Evolutionary conservation across 345 rosid genomes (phyloP), one percentile per base, ranked within the genome.

Genomic region (Litchi chinensis): DNA sequence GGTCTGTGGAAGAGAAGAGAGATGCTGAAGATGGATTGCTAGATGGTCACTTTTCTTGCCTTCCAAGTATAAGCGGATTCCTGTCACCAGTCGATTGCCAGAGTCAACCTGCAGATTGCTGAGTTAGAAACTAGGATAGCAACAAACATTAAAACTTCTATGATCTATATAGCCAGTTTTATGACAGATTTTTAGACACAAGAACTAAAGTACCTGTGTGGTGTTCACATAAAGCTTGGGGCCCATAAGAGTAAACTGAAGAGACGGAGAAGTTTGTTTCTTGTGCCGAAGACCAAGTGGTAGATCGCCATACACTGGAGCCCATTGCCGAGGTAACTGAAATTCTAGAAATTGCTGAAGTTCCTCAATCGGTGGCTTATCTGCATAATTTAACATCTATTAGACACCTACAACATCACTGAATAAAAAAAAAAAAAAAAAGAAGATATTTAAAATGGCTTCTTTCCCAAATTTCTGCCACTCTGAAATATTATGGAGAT

Each of bases 271-370:
- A 57, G 87, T 81, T 69, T 89, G 92, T 77, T 87, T 96, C 74
- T 87, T 83, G 80, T 86, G 88, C 85, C 87, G 89, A 60, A 88
- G 94, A 62, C 93, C 87, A 60, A 96, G 97, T 79, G 98, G 97
- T 66, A 94, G 94, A 78, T 96, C 97, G 40, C 95, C 85, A n/a
- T 93, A 96, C 24, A 91, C 88, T 0, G 99, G 99, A 77, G 98
- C 98, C 99, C 99, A 96, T 76, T 93, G 93, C 78, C 97, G 92
- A 77, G 97, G 97, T 76, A 96, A 85, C 79, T 96, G 99, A 84
- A 96, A 96, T 81, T 96, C 99, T 19, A 96, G 89, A 84, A 96
- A 96, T 70, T 90, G 95, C 59, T 91, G 90, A 60, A 96, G 91
- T 69, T 96, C 99, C 84, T 96, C 99, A 80, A 91, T 90, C 1